phyloP scores from a whole-genome alignment of 2,329 filamentous ascomycete species.

The Xylariaceae sp. region DNA sequence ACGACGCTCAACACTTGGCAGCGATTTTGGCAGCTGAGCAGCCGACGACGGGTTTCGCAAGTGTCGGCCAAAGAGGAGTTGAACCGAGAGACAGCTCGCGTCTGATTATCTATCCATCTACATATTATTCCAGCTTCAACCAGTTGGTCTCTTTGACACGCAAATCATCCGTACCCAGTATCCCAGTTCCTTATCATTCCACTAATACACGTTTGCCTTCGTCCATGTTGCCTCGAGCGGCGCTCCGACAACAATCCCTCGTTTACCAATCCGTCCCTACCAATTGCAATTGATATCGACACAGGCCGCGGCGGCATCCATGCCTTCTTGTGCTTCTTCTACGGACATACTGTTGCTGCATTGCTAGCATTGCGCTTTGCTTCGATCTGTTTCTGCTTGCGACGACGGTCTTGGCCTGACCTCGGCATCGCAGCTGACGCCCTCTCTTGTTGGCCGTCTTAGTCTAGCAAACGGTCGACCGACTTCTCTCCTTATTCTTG shows the following conservation, averaged over 20 bases:
- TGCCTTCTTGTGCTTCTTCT: background rate
- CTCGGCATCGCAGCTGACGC: background rate
- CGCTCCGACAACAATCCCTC: background rate
- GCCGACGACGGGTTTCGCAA: conserved; percentile 7
- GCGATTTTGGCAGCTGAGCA: conserved; percentile 9
- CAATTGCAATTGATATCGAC: conserved; percentile 1
- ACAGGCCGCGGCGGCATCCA: background rate
- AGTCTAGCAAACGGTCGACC: background rate
- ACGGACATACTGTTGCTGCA: conserved; percentile 1
- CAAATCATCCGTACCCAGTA: conserved; percentile 6
- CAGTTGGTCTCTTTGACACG: conserved; percentile 8
- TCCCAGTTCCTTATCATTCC: conserved; percentile 8
- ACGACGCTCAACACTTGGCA: background rate
- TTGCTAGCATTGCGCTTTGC: conserved; percentile 16
- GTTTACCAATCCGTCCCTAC: background rate
- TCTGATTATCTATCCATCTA: conserved; percentile 1
- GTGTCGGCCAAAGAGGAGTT: background rate
- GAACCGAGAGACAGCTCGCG: background rate
- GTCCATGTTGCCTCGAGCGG: conserved; percentile 5
- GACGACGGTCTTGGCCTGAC: background rate
- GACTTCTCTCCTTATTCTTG: background rate
- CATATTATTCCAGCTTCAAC: conserved; percentile 6
- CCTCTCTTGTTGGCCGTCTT: background rate
- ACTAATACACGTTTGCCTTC: background rate
- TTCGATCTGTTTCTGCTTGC: background rate